Conservation (phyloP, 345 rosid species). For the Lenwebbia sp. region DNA sequence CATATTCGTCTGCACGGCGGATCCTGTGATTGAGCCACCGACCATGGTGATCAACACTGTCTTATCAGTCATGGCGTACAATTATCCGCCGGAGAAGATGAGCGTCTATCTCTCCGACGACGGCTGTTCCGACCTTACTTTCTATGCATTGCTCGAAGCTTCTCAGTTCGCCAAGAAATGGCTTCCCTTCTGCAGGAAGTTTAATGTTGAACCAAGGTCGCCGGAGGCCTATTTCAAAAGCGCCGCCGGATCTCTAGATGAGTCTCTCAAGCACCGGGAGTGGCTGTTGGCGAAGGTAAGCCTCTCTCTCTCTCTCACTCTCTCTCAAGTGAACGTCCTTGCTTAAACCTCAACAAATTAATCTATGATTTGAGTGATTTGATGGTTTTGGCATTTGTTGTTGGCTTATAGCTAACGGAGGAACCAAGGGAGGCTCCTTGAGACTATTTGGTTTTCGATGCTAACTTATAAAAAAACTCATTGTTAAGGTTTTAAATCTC, state of each 20-base stretch:
- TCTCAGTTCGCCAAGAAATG: slow-evolving; percentile 36
- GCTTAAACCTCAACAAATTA: not conserved
- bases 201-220: slow-evolving; percentile 45
- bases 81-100: slow-evolving; percentile 51
- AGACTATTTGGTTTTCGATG: not conserved
- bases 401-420: not conserved
- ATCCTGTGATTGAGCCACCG: slow-evolving; percentile 69
- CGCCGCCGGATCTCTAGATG: not conserved
- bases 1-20: slow-evolving; percentile 67
- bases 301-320: not conserved
- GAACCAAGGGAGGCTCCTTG: not conserved
- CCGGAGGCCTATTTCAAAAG: slow-evolving; percentile 43
- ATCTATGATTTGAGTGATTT: not conserved
- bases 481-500: not conserved
- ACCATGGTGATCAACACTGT: slow-evolving; percentile 55
- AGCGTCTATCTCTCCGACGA: slow-evolving; percentile 63
- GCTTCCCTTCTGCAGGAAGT: slow-evolving; percentile 52
- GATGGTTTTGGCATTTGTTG: not conserved
- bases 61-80: slow-evolving; percentile 43
- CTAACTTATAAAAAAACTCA: not conserved
- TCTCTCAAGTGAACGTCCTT: not conserved
- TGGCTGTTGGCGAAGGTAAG: not conserved
- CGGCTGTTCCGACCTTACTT: slow-evolving; percentile 48
- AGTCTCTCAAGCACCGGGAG: not conserved
- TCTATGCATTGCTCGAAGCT: slow-evolving; percentile 50